Evolutionary conservation across 805 yeast species (phyloP), one percentile per base, ranked within the genome.

Genomic region (Wickerhamomyces subpelliculosus): DNA sequence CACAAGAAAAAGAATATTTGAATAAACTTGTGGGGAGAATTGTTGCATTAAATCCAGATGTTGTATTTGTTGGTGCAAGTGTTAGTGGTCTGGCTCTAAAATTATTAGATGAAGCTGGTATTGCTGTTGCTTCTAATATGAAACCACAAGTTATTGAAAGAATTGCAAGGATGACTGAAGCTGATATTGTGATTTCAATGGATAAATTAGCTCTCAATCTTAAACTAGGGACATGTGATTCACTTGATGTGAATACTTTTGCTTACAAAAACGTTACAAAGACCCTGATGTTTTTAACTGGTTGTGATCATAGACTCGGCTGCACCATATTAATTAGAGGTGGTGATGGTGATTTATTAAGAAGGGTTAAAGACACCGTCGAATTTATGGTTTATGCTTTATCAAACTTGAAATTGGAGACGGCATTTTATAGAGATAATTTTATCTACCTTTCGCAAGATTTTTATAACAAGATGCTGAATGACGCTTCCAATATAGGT

Each of bases 241-340:
- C 60, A 7, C 82, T 93, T 54, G 86, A 82, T 44, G 84, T 85
- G 10, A 75, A 75, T 45, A 73, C 83, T 4, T 90, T 66, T 54
- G 65, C 78, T 3, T 73, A 67, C 52, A 71, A 74, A 5, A 69
- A 75, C 40, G 41, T 66, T 1, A 66, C 78, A 13, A 84, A 87
- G 53, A 78, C 94, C 0, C 85, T 81, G 52, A 70, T 87, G n/a
- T 84, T 75, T 47, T 72, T 93, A 39, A 73, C 80, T 1, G 97
- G 96, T 0, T 79, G 89, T 45, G 78, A 80, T 27, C 67, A 71
- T 9, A 75, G 73, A 29, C 60, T 80, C 0, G 98, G 98, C 0
- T 80, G 89, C 27, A 88, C 97, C 0, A 73, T 90, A n/a, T 65
- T 85, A 12, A 58, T 93, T n/a, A 66, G 97, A 38, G 98, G 97